Evolutionary conservation across 495 filamentous ascomycete species (phyloP), one percentile per base, ranked within the genome.

Genomic region (Xylaria nigripes): DNA sequence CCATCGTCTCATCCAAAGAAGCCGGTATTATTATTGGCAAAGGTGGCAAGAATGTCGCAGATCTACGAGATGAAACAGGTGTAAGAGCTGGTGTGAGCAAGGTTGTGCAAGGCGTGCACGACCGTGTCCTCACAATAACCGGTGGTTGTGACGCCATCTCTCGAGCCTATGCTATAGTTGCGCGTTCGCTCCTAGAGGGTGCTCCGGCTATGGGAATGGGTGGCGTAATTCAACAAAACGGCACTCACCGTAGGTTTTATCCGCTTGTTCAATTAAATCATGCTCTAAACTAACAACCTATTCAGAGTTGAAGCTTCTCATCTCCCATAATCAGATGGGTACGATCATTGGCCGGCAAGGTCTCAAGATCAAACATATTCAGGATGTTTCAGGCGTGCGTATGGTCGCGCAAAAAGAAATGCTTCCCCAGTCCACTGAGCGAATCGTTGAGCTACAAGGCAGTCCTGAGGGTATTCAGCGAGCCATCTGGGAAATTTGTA

Each of bases 341-440:
- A 97, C 93, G 58, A 96, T 98, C 70, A 98, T 98, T 61, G 93
- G 93, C 57, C 86, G 90, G 48, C 86, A 90, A 73, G 93, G 93
- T 42, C 78, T 95, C 55, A 97, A 96, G 76, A 98, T 98, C 76
- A 98, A 98, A 80, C 87, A 95, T 70, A 98, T 98, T 61, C 93
- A 98, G 69, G 94, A 98, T 72, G 84, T 85, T 10, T 97, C 94
- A 2, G 90, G 91, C 57, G 92, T 96, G 52, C 89, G 93, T 60
- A 97, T 98, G 93, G 90, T 97, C 29, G 93, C 93, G 45, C 91
- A 96, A 69, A 98, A 98, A 74, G 93, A 98, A 65, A 97, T 98
- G 93, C 84, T 97, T 29, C 93, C 93, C 23, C 93, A 97, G 69
- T 98, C 93, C 12, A 98, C 93, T n/a, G 93, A 98, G 73, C 86